phyloP scores from a whole-genome alignment of 331 rosid genomes.

The Malus hybrid region DNA sequence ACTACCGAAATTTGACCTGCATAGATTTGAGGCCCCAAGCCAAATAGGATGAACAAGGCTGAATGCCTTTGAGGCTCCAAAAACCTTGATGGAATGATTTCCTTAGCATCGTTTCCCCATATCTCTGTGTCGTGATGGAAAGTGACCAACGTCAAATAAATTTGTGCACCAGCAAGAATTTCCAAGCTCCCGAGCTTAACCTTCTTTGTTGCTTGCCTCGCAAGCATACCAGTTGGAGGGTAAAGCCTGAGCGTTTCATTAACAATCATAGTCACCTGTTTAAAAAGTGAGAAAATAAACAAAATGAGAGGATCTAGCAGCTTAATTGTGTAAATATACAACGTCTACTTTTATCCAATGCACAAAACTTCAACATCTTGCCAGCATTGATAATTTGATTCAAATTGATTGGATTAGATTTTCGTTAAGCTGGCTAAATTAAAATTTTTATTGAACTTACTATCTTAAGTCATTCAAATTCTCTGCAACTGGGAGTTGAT shows the following conservation, averaged over 20 bases:
- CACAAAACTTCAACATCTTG: no score
- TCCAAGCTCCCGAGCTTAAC: constrained; percentile 41
- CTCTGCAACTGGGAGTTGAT: constrained; percentile 29
- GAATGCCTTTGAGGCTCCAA: constrained; percentile 51
- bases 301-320: background rate
- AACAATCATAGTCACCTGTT: constrained; percentile 54
- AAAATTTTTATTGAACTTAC: constrained; percentile 28
- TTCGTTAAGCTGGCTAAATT: no score
- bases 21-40: constrained; percentile 56
- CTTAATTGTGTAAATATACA: background rate
- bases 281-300: constrained; percentile 2
- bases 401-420: no score
- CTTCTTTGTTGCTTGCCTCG: constrained; percentile 35
- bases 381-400: no score
- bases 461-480: constrained; percentile 44
- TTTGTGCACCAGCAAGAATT: constrained; percentile 51
- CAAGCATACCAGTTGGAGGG: constrained; percentile 45
- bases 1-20: constrained; percentile 68
- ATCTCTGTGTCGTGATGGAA: constrained; percentile 54
- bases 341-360: background rate
- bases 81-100: constrained; percentile 61
- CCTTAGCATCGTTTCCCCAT: constrained; percentile 70
- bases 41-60: constrained; percentile 57
- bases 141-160: constrained; percentile 40
- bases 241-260: constrained; percentile 74